Evolutionary conservation across 2,329 filamentous ascomycete genomes (phyloP).

Genomic region (Nannizziopsis arthrosporioides): DNA sequence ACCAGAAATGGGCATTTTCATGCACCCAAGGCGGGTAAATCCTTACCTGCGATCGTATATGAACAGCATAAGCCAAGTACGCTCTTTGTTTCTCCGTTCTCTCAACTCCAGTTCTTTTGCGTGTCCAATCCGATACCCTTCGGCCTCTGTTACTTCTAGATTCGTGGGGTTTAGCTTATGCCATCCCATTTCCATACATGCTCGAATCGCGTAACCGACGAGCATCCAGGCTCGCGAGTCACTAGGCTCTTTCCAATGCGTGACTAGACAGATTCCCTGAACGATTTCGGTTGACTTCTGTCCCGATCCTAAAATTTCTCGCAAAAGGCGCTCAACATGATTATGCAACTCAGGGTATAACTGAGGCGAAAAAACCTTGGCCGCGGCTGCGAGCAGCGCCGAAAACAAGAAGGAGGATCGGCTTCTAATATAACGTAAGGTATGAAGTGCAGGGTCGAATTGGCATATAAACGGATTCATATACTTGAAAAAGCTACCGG

Average conservation of each 20-base stretch:
- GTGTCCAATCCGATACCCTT: not conserved
- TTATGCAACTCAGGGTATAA: slow-evolving; percentile 22
- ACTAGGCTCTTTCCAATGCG: slow-evolving; percentile 36
- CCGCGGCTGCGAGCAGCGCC: slow-evolving; percentile 25
- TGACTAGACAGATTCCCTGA: slow-evolving; percentile 28
- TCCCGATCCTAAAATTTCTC: slow-evolving; percentile 24
- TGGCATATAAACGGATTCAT: slow-evolving; percentile 35
- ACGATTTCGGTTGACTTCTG: slow-evolving; percentile 31
- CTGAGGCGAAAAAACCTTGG: slow-evolving; percentile 29
- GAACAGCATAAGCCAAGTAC: slow-evolving; percentile 32
- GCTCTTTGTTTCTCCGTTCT: slow-evolving; percentile 27
- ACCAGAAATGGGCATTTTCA: not conserved
- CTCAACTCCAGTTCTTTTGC: slow-evolving; percentile 16
- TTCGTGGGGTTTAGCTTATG: slow-evolving; percentile 16
- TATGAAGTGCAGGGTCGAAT: slow-evolving; percentile 31
- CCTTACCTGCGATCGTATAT: slow-evolving; percentile 32
- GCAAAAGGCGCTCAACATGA: slow-evolving; percentile 24
- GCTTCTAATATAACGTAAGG: slow-evolving; percentile 27
- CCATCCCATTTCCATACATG: slow-evolving; percentile 30
- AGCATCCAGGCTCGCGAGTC: slow-evolving; percentile 33
- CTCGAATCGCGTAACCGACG: slow-evolving; percentile 32
- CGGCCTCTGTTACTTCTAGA: slow-evolving; percentile 8
- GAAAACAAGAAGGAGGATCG: slow-evolving; percentile 31
- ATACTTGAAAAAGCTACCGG: slow-evolving; percentile 28
- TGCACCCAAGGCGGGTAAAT: not conserved